phyloP scores from a whole-genome alignment of 805 yeast genomes.

The Saccharomycopsis selenospora region DNA sequence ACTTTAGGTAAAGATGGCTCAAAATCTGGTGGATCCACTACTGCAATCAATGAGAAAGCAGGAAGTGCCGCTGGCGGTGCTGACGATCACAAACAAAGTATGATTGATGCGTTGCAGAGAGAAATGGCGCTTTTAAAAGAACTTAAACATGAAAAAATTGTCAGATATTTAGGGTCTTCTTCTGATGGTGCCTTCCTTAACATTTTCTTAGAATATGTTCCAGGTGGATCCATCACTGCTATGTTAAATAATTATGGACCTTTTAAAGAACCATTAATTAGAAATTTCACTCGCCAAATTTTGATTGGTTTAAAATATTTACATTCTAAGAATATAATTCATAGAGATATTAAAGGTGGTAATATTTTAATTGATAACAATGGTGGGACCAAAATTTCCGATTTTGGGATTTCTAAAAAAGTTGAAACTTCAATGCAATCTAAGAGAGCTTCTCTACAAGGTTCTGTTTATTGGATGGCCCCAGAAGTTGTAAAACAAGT shows the following conservation, averaged over 20 bases:
- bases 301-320: slow-evolving; percentile 48
- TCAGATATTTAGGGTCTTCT: slow-evolving; percentile 46
- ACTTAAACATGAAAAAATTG: slow-evolving; percentile 52
- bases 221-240: slow-evolving; percentile 42
- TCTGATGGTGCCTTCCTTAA: slow-evolving; percentile 19
- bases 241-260: slow-evolving; percentile 55
- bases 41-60: slow-evolving; percentile 15
- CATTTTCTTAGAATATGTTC: slow-evolving; percentile 35
- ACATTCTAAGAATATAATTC: slow-evolving; percentile 52
- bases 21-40: neutral
- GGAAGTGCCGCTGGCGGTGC: slow-evolving; percentile 7
- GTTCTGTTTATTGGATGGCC: slow-evolving; percentile 98
- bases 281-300: slow-evolving; percentile 49
- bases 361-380: slow-evolving; percentile 52
- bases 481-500: slow-evolving; percentile 96
- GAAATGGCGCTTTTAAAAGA: slow-evolving; percentile 36
- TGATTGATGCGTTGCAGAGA: slow-evolving; percentile 75
- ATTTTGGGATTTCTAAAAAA: slow-evolving; percentile 54
- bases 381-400: slow-evolving; percentile 58
- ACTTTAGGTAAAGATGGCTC: slow-evolving; percentile 5
- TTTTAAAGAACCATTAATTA: slow-evolving; percentile 51
- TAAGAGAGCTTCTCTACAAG: slow-evolving; percentile 45
- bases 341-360: slow-evolving; percentile 60
- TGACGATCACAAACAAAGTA: slow-evolving; percentile 20
- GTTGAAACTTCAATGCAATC: slow-evolving; percentile 29